Percentiles rank a stretch among this genome's conserved stretches.
These are phyloP conservation scores for Aspergillus hortae DNA, from an alignment of 2,329 filamentous ascomycete genomes.

Conservation along the genomic window DNA sequence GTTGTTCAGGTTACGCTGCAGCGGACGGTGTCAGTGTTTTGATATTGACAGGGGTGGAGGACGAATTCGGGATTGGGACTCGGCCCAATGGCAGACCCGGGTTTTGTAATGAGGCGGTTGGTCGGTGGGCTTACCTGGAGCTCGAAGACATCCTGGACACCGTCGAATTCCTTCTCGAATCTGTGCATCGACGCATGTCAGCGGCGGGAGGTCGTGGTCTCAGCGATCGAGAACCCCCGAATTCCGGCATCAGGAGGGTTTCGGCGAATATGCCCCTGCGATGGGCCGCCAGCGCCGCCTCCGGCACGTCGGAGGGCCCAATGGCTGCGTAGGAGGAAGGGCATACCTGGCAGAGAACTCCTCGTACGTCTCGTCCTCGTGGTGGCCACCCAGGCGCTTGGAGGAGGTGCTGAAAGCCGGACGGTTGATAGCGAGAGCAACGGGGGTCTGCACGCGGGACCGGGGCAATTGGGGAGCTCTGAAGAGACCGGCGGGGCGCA, in stretches of 20 bases:
- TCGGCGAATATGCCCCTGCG: conserved; percentile 5
- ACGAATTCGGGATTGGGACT: background rate
- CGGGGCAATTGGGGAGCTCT: conserved; percentile 60
- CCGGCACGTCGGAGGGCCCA: conserved; percentile 12
- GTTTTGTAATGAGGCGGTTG: conserved; percentile 12
- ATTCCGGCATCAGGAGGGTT: conserved; percentile 8
- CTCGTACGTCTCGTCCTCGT: conserved; percentile 96
- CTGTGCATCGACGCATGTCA: conserved; percentile 53
- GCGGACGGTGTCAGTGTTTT: conserved; percentile 10
- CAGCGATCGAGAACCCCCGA: conserved; percentile 2
- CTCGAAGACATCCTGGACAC: conserved; percentile 98
- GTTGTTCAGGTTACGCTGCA: conserved; percentile 93
- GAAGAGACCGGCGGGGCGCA: conserved; percentile 56
- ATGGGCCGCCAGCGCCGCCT: conserved; percentile 8
- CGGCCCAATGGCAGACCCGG: conserved; percentile 12
- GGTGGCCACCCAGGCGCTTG: conserved; percentile 56
- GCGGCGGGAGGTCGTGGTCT: conserved; percentile 12
- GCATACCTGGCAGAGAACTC: conserved; percentile 94
- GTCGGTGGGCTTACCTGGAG: conserved; percentile 71
- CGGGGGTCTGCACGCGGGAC: conserved; percentile 56
- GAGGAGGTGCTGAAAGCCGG: conserved; percentile 59
- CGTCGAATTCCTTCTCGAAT: conserved; percentile 99
- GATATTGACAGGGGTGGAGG: background rate
- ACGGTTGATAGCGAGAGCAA: conserved; percentile 51
- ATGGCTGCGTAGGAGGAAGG: conserved; percentile 20